A percentile compares a stretch with the other conserved stretches of the same genome.
phyloP scores from a whole-genome alignment of 1,284 basidiomycete genomes.

The Leccinum pachyderme region DNA sequence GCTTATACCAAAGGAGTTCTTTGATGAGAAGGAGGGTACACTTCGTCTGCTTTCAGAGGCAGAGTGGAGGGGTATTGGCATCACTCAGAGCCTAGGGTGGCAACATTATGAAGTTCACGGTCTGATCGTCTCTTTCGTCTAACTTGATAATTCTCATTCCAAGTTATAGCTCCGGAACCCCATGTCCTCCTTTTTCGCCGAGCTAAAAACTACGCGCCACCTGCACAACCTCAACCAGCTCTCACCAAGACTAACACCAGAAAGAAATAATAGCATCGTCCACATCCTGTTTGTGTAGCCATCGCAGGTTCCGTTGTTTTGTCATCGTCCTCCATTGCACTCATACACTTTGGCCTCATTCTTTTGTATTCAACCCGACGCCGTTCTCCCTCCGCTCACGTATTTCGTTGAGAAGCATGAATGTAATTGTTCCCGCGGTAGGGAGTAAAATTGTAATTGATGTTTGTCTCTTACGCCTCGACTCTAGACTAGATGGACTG shows the following conservation, averaged over 20 bases:
- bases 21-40: constrained; percentile 76
- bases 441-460: constrained; percentile 11
- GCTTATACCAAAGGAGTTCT: constrained; percentile 82
- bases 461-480: constrained; percentile 8
- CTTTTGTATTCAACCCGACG: constrained; percentile 12
- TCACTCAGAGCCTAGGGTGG: constrained; percentile 95
- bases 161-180: constrained; percentile 72
- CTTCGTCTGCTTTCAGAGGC: constrained; percentile 81
- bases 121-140: constrained; percentile 38
- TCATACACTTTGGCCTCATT: constrained; percentile 13
- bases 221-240: constrained; percentile 39
- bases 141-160: constrained; percentile 9
- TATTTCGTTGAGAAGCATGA: constrained; percentile 11
- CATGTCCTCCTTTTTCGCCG: constrained; percentile 82
- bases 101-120: constrained; percentile 97
- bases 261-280: constrained; percentile 31
- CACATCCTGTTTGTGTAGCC: constrained; percentile 15
- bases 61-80: constrained; percentile 96
- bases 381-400: constrained; percentile 4
- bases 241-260: constrained; percentile 37
- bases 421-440: constrained; percentile 10
- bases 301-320: constrained; percentile 26
- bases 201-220: constrained; percentile 58
- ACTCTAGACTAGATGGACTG: constrained; percentile 4
- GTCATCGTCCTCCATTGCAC: constrained; percentile 22